phyloP scores from a whole-genome alignment of 2,329 filamentous ascomycete genomes.

The Aaosphaeria pasadenensis region DNA sequence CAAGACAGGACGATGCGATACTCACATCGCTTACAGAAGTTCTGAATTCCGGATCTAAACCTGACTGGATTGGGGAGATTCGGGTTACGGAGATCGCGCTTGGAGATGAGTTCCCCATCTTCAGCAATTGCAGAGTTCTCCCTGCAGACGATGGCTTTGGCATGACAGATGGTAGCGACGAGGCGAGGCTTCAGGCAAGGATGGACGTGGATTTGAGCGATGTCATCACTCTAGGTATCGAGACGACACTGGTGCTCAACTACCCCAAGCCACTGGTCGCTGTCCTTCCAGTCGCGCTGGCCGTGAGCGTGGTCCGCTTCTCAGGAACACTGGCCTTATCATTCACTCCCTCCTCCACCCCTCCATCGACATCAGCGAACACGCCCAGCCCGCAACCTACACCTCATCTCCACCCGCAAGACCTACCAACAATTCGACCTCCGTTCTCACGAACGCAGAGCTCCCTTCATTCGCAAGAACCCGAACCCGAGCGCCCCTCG shows the following conservation, averaged over 20 bases:
- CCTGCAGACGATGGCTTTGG: slow-evolving; percentile 74
- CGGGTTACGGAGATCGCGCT: slow-evolving; percentile 89
- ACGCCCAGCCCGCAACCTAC: slow-evolving; percentile 11
- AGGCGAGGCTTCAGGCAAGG: slow-evolving; percentile 80
- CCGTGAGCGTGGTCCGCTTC: slow-evolving; percentile 89
- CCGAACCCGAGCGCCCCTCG: slow-evolving; percentile 37
- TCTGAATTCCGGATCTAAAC: slow-evolving; percentile 81
- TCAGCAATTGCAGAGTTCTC: slow-evolving; percentile 96
- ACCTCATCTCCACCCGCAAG: slow-evolving; percentile 30
- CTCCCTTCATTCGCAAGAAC: slow-evolving; percentile 35
- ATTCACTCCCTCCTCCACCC: slow-evolving; percentile 68
- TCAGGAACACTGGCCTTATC: slow-evolving; percentile 92
- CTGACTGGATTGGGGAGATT: slow-evolving; percentile 91
- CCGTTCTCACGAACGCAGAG: slow-evolving; percentile 19
- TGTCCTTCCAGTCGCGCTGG: slow-evolving; percentile 84
- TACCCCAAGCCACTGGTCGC: slow-evolving; percentile 89
- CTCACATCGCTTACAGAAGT: slow-evolving; percentile 79
- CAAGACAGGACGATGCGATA: slow-evolving; percentile 87
- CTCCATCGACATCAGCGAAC: slow-evolving; percentile 30
- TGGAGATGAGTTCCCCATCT: slow-evolving; percentile 96
- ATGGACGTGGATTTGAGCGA: slow-evolving; percentile 98
- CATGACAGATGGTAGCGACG: slow-evolving; percentile 54
- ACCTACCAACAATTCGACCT: slow-evolving; percentile 39
- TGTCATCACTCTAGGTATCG: slow-evolving; percentile 89
- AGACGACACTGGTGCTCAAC: slow-evolving; percentile 91